phyloP scores from a whole-genome alignment of 2,329 filamentous ascomycete genomes.

The Byssochlamys sp. region DNA sequence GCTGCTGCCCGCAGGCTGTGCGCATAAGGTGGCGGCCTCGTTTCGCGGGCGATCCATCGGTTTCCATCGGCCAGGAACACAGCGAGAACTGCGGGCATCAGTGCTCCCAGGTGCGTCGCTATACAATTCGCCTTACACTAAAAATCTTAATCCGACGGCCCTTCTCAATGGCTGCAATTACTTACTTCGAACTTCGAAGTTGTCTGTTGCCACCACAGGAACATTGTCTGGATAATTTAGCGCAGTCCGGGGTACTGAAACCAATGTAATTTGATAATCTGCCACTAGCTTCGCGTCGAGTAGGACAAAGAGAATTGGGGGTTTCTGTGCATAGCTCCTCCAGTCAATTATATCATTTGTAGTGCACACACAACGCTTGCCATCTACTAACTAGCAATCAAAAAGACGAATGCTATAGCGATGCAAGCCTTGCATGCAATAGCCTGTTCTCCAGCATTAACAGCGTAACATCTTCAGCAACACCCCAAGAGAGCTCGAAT shows the following conservation, averaged over 20 bases:
- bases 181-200: neutral
- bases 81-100: neutral
- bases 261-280: neutral
- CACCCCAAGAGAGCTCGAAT: constrained; percentile 53
- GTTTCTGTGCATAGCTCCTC: neutral
- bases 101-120: neutral
- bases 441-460: constrained; percentile 22
- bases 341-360: neutral
- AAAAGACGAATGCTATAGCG: neutral
- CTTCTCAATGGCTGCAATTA: neutral
- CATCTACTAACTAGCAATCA: neutral
- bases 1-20: neutral
- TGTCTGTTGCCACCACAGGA: neutral
- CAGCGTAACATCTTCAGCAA: constrained; percentile 42
- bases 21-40: neutral
- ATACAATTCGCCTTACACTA: neutral
- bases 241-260: too few relatives aligned
- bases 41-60: neutral
- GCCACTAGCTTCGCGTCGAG: neutral
- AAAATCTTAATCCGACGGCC: neutral
- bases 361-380: neutral
- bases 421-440: neutral
- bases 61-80: neutral
- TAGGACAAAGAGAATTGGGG: neutral
- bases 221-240: neutral